Evolutionary conservation across 169 alveolate genomes (phyloP), one percentile per base, ranked within the genome.

Genomic region (Ichthyophthirius multifiliis): DNA sequence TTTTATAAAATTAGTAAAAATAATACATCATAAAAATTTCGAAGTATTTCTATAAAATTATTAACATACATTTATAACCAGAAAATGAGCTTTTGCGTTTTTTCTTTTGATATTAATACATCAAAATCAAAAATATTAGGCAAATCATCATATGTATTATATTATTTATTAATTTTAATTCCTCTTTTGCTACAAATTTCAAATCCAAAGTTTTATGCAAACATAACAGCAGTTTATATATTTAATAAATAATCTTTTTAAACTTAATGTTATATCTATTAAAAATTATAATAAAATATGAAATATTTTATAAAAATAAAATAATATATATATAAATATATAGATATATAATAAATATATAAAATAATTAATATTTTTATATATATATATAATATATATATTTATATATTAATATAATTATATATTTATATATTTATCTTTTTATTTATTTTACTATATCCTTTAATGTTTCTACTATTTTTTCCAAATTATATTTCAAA

Each of bases 151-250:
- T 55, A 55, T 39, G 23, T 55, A 27, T 55, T 55, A 23, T 55
- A 55, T 34, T 55, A 27, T 27, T 15, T 13, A 6, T 23, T 55
- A 15, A 23, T 23, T 55, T 27, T 55, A 55, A 55, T 27, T 0
- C 71, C 71, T 55, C 18, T 55, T 10, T 39, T 34, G 31, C 71
- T 34, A 5, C 23, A 15, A 3, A 55, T 55, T 55, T 55, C 71
- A 55, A 55, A 55, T 6, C 71, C 71, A 27, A 55, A 55, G 23
- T 39, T 55, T 10, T 55, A 34, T 15, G 71, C 23, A 55, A 55
- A 55, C 71, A 55, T 55, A 27, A 55, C 23, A 55, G 71, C 71
- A 18, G 71, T 55, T 55, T 55, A 55, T 15, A 55, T 39, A 55
- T 55, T 55, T 55, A 55, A 55, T 39, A 55, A 27, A 55, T 27